A percentile compares a stretch with the other conserved stretches of the same genome.
phyloP scores from a whole-genome alignment of 148 eudicot genomes.

The Vaccinium corymbosum region DNA sequence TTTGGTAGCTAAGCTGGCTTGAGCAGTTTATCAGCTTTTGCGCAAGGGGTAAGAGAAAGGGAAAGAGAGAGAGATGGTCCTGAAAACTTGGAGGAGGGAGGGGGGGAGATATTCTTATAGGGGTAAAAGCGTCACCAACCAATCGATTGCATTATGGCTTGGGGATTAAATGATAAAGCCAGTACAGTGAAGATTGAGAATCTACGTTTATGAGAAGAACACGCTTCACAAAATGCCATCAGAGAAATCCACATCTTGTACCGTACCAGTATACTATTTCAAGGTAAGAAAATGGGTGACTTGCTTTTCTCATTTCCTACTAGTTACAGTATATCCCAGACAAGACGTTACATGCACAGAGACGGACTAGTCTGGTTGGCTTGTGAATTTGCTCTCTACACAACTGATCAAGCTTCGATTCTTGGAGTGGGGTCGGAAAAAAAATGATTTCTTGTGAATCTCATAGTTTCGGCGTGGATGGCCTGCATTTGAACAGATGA shows the following conservation, averaged over 20 bases:
- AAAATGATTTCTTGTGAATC: too few species aligned
- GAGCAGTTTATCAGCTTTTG: neutral
- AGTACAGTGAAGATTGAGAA: neutral
- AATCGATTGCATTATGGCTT: neutral
- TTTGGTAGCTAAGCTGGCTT: neutral
- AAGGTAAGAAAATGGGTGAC: neutral
- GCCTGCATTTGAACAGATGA: too few species aligned
- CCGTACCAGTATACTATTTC: neutral
- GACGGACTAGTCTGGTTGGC: too few species aligned
- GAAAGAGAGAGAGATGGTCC: neutral
- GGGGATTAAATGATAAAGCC: neutral
- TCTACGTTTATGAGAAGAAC: slow-evolving; percentile 12
- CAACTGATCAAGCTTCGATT: too few species aligned
- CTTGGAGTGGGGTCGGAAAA: too few species aligned
- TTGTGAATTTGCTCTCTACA: too few species aligned
- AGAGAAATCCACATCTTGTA: neutral
- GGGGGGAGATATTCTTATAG: slow-evolving; percentile 1
- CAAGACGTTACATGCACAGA: neutral
- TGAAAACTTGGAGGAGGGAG: neutral
- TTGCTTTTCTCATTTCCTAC: neutral
- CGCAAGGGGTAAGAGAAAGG: neutral
- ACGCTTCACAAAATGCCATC: slow-evolving; percentile 20
- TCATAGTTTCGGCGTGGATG: too few species aligned
- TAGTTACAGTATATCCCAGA: neutral
- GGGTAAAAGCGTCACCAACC: neutral